Base-by-base conservation (phyloP, 495 filamentous ascomycete species). In the Neurospora sp. region DNA sequence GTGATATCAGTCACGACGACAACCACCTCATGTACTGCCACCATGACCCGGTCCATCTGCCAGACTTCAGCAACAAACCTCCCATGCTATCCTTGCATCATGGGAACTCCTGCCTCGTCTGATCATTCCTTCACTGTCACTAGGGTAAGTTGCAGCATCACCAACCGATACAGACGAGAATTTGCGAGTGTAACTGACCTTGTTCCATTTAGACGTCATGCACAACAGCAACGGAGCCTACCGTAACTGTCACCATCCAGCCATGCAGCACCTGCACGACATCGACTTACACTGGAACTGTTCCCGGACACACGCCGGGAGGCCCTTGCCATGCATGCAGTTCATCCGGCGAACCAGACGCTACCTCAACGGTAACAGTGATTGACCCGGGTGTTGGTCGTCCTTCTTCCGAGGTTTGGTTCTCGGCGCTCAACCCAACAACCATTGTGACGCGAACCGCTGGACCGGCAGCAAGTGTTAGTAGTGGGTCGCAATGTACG, bases 81-180 rank as follows among this genome's bases (percentile, higher is more conserved):
- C 39, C 81, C 82, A 10, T 84, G 82, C 72, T 84, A 83, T 31
- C 78, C 80, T 14, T 84, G 82, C 70, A 75, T 78, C 38, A 75
- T 76, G 48, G 73, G 71, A 11, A 73, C 76, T 14, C 74, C 74
- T 14, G 18, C 75, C 12, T 65, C 78, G 1, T 68, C 69, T 12
- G 72, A 74, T 20, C 74, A 77, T 71, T 76, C 75, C n/a, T 75
- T 78, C 27, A 84, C 82, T 0, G 80, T 81, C 39, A 81, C 81
- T 4, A 70, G 77, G 61, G 80, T 80, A 76, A 72, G 78, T 27
- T 35, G 0, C 14, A 35, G n/a, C 70, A 35, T 35, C 31, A 69
- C 0, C 10, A 16, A 35, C 0, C 10, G 27, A 35, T 31, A n/a
- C 9, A 61, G 27, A 40, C 22, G 37, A 6, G 5, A 39, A 27